Conservation (phyloP, 345 rosid species). For the Populus euphratica region DNA sequence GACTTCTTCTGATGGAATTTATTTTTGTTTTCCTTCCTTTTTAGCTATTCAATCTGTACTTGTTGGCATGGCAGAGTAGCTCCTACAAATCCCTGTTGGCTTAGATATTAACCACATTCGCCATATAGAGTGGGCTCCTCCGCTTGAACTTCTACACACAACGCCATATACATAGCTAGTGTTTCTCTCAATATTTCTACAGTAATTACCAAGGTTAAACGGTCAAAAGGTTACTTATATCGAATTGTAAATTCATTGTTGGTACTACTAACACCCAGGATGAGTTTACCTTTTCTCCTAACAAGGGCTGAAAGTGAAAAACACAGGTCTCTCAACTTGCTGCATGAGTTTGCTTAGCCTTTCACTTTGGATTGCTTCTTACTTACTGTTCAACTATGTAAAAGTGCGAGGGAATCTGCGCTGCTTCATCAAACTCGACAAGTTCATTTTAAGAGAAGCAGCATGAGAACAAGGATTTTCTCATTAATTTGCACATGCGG, state of each 20-base stretch:
- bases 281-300: background rate
- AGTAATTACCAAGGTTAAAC: conserved; percentile 10
- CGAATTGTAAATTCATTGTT: conserved; percentile 9
- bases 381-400: background rate
- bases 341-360: background rate
- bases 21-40: background rate
- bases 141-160: conserved; percentile 13
- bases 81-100: no score
- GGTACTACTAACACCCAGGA: conserved; percentile 2
- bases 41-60: background rate
- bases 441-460: no score
- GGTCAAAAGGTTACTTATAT: background rate
- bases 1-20: conserved; percentile 65
- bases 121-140: conserved; percentile 15
- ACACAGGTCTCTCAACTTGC: background rate
- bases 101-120: background rate
- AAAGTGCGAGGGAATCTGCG: background rate
- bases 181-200: conserved; percentile 19
- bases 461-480: background rate
- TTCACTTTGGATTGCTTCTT: background rate
- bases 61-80: no score
- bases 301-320: conserved; percentile 1
- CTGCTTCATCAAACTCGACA: background rate
- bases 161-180: conserved; percentile 13
- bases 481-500: background rate